Evolutionary conservation across 1,284 basidiomycete species (phyloP).

Genomic region (Clitocybe nebularis): DNA sequence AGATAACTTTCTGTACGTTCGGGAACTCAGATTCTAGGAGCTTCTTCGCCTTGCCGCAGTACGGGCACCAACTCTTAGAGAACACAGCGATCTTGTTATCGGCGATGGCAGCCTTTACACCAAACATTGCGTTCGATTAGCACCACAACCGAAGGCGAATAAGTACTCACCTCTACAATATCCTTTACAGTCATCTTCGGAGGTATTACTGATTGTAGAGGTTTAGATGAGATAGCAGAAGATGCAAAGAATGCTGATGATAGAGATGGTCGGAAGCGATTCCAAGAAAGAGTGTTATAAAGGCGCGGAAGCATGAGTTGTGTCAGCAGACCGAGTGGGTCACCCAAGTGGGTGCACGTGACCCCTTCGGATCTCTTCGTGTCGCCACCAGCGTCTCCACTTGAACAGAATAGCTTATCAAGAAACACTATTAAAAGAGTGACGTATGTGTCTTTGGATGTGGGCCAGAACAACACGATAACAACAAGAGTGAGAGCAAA

Average conservation of each 20-base stretch:
- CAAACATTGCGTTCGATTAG: too few species aligned
- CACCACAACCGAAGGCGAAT: too few species aligned
- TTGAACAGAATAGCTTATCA: too few species aligned
- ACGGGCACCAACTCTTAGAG: slow-evolving; percentile 66
- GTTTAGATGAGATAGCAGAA: slow-evolving; percentile 2
- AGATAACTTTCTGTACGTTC: slow-evolving; percentile 42
- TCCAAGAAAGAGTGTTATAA: slow-evolving; percentile 1
- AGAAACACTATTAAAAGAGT: too few species aligned
- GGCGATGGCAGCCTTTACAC: slow-evolving; percentile 51
- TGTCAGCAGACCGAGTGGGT: too few species aligned
- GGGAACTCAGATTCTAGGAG: slow-evolving; percentile 51
- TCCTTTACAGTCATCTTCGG: slow-evolving; percentile 15
- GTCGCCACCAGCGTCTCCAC: too few species aligned
- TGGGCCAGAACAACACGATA: too few species aligned
- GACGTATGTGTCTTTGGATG: too few species aligned
- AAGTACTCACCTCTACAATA: slow-evolving; percentile 32
- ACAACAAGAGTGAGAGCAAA: too few species aligned
- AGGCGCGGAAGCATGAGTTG: slow-evolving; percentile 1
- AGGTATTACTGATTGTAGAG: neutral
- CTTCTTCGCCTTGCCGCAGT: slow-evolving; percentile 54
- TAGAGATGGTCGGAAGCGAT: slow-evolving; percentile 1
- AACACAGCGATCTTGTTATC: slow-evolving; percentile 65
- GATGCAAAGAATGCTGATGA: slow-evolving; percentile 10
- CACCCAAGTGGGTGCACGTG: neutral
- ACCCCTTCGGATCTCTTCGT: too few species aligned